A percentile compares a stretch with the other conserved stretches of the same genome.
Conservation (phyloP, 305 asterid genomes). For the Fraxinus dipetala region DNA sequence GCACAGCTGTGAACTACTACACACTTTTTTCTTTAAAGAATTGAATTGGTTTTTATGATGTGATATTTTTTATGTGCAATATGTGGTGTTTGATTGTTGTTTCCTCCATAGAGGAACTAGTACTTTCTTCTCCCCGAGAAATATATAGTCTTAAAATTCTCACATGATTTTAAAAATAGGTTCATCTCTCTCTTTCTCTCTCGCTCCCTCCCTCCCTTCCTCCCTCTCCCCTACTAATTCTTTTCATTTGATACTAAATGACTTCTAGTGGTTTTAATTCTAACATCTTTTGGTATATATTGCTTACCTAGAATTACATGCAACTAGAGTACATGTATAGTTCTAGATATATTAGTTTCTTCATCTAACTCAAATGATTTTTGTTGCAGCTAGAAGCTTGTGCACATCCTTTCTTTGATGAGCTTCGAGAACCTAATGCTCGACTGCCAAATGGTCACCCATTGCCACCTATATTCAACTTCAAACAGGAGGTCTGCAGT, state of each 20-base stretch:
- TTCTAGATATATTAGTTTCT: too few relatives aligned
- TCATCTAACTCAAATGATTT: not conserved
- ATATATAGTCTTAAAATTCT: too few relatives aligned
- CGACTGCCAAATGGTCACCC: slow-evolving; percentile 89
- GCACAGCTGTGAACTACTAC: slow-evolving; percentile 74
- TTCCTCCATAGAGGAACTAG: not conserved
- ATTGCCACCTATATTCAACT: slow-evolving; percentile 77
- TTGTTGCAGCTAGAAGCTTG: slow-evolving; percentile 85
- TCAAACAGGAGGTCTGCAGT: slow-evolving; percentile 41
- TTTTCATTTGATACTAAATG: not conserved
- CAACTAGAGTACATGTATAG: too few relatives aligned
- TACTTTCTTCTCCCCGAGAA: not conserved
- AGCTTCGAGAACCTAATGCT: slow-evolving; percentile 81
- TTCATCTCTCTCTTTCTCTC: too few relatives aligned
- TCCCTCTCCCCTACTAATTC: too few relatives aligned
- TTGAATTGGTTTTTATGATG: not conserved
- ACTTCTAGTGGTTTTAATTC: not conserved
- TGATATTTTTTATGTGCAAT: not conserved
- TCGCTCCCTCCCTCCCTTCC: too few relatives aligned
- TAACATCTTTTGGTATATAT: not conserved
- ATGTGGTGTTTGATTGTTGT: not conserved
- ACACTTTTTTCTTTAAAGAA: not conserved
- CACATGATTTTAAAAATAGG: too few relatives aligned
- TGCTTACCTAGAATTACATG: not conserved
- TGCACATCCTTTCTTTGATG: slow-evolving; percentile 92